Base-by-base conservation (phyloP, 1,139 yeast species). In the Geotrichum candidum region DNA sequence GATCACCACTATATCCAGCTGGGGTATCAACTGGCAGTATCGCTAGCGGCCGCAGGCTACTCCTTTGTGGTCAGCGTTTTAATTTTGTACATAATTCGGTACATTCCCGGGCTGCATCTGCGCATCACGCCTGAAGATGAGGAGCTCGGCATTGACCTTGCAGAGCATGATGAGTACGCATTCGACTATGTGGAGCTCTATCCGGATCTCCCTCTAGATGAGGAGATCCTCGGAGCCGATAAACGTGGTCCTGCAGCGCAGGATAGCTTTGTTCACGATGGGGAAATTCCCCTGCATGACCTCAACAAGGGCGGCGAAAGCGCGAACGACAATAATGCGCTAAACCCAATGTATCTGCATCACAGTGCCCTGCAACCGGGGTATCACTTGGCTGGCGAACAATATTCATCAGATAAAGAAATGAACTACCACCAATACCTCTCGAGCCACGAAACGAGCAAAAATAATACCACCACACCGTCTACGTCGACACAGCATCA, bases 101-200 rank as follows among this genome's bases (percentile, higher is more conserved):
- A 72, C 29, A 70, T 81, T 29, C 84, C 84, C 0, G 82, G 83
- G 0, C 73, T 79, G 51, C 80, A 80, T 54, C 73, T 83, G 58
- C 72, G 86, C 58, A 76, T 83, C 0, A 78, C 65, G 1, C 62
- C 65, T 1, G 72, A 69, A 11, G 73, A 72, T 2, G 86, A 83
- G 68, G 62, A 80, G n/a, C 66, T 74, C 38, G 87, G 87, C 1
- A 70, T 82, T 1, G 87, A 83, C 68, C 67, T 75, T 46, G 77
- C 78, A 60, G 85, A 82, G 68, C 82, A 82, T 66, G 84, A 84
- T n/a, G 87, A 83, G 68, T 76, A 74, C 63, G 77, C 79, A 62
- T 75, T 74, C 75, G 83, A 81, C 69, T 80, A 77, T 64, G 77
- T 79, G 72, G 83, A 80, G 65, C 78, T 78, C 64, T 77, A 79